Evolutionary conservation across 371 early-diverging fungal genomes (phyloP).

Genomic region (Lichtheimia ramosa): DNA sequence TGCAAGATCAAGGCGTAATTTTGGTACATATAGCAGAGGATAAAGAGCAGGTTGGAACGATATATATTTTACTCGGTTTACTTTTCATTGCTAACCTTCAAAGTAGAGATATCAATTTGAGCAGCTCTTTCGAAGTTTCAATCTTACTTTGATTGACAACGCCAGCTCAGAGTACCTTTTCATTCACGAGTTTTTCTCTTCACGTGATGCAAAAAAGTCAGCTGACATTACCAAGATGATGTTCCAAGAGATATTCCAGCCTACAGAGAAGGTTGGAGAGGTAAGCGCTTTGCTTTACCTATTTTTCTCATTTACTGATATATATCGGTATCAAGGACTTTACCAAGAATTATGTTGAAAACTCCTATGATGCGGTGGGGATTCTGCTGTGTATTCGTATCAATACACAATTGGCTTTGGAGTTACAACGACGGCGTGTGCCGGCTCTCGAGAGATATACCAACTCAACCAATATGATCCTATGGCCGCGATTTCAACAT

Average conservation of each 20-base stretch:
- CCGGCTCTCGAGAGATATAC: slow-evolving; percentile 83
- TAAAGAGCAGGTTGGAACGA: slow-evolving; percentile 55
- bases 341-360: slow-evolving; percentile 69
- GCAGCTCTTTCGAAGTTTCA: slow-evolving; percentile 81
- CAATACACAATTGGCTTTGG: slow-evolving; percentile 76
- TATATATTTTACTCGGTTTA: background rate
- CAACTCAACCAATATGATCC: slow-evolving; percentile 83
- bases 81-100: background rate
- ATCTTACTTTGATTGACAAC: slow-evolving; percentile 87
- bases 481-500: slow-evolving; percentile 91
- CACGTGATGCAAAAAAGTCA: slow-evolving; percentile 48
- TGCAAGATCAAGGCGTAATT: slow-evolving; percentile 78
- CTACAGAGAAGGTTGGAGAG: slow-evolving; percentile 76
- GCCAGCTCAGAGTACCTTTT: slow-evolving; percentile 92
- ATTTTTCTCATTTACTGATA: background rate
- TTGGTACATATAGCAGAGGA: slow-evolving; percentile 81
- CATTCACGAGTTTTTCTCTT: slow-evolving; percentile 80
- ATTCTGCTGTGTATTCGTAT: slow-evolving; percentile 86
- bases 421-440: slow-evolving; percentile 79
- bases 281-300: slow-evolving; percentile 30
- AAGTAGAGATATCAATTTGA: slow-evolving; percentile 72
- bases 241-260: slow-evolving; percentile 77
- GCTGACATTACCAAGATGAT: slow-evolving; percentile 50
- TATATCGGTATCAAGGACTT: slow-evolving; percentile 43
- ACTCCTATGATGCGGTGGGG: slow-evolving; percentile 86